Conservation (phyloP, 202 grass and related monocot genomes). For the Digitaria exilis region DNA sequence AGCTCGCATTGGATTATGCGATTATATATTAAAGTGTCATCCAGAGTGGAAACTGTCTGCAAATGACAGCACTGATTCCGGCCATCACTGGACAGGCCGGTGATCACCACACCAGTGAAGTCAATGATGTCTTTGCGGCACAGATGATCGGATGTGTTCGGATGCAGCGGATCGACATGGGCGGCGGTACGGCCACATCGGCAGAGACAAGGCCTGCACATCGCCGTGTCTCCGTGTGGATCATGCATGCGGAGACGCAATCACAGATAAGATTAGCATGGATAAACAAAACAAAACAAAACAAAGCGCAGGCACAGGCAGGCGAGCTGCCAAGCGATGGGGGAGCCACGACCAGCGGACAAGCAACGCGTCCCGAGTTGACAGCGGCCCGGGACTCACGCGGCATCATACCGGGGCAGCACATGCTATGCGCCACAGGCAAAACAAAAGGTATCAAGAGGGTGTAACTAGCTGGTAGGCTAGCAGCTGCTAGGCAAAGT, state of each 20-base stretch:
- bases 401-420: not conserved
- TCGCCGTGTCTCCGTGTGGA: not conserved
- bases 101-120: not conserved
- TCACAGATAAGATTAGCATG: constrained; percentile 17
- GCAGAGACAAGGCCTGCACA: constrained; percentile 23
- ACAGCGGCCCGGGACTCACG: constrained; percentile 5
- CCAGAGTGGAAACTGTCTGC: not conserved
- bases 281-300: constrained; percentile 17
- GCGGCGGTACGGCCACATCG: not conserved
- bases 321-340: constrained; percentile 1
- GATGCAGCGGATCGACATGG: not conserved
- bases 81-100: not conserved
- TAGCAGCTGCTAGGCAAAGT: constrained; percentile 21
- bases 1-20: not conserved
- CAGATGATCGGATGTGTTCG: not conserved
- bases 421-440: constrained; percentile 30
- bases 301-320: constrained; percentile 30
- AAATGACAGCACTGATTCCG: not conserved
- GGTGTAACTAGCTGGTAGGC: not conserved
- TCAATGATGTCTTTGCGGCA: not conserved
- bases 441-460: constrained; percentile 6
- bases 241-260: not conserved
- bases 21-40: not conserved
- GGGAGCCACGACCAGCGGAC: constrained; percentile 3
- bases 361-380: constrained; percentile 13